A percentile compares a stretch with the other conserved stretches of the same genome.
phyloP scores from a whole-genome alignment of 768 basidiomycete species.

The Postia placenta region DNA sequence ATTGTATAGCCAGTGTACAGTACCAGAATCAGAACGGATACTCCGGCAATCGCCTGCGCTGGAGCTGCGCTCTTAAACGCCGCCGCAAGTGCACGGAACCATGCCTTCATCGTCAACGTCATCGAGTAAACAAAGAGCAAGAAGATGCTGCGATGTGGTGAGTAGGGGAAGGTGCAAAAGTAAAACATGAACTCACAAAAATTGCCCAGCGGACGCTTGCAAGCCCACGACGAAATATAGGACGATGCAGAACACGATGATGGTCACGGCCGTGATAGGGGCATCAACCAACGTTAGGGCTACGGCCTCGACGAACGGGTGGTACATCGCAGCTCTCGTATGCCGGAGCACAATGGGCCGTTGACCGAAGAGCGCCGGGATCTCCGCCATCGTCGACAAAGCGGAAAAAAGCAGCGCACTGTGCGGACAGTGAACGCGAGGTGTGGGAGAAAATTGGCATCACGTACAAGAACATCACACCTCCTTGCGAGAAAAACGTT shows the following conservation, averaged over 20 bases:
- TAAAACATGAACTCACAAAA: conserved; percentile 45
- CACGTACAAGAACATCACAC: conserved; percentile 69
- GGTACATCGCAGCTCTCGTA: conserved; percentile 55
- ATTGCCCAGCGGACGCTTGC: conserved; percentile 49
- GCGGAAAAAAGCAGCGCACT: conserved; percentile 57
- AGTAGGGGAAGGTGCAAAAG: background rate
- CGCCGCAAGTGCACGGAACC: conserved; percentile 67
- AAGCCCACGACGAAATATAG: conserved; percentile 60
- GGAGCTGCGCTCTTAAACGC: conserved; percentile 52
- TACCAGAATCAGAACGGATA: conserved; percentile 44
- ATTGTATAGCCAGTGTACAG: conserved; percentile 58
- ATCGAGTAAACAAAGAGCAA: conserved; percentile 53
- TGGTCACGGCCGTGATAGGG: conserved; percentile 46
- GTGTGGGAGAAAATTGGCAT: background rate
- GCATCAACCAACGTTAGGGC: conserved; percentile 58
- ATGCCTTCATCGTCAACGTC: conserved; percentile 63
- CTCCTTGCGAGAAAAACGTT: conserved; percentile 71
- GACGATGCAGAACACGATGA: conserved; percentile 39
- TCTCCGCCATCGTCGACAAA: conserved; percentile 57
- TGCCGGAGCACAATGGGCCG: conserved; percentile 57
- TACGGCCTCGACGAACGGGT: conserved; percentile 47
- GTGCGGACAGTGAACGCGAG: background rate
- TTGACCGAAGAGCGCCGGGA: conserved; percentile 49
- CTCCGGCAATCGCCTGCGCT: conserved; percentile 54
- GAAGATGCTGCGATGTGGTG: conserved; percentile 39